Evolutionary conservation across 1,284 basidiomycete genomes (phyloP).

Genomic region (Puccinia hordei): DNA sequence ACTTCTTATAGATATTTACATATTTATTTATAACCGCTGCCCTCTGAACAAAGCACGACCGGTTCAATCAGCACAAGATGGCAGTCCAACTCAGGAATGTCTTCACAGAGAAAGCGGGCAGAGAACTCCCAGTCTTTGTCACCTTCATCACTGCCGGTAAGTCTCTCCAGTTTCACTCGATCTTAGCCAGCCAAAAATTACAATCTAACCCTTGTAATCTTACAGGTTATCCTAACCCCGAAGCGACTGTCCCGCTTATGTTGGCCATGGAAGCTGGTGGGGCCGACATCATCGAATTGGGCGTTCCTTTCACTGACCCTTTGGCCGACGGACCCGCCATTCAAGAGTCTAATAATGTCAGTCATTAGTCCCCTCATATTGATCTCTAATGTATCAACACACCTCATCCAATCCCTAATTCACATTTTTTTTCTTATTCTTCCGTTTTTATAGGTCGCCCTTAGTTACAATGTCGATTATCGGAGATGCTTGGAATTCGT

Average conservation of each 20-base stretch:
- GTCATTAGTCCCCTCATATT: neutral
- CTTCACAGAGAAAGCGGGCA: slow-evolving; percentile 46
- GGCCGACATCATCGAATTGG: slow-evolving; percentile 92
- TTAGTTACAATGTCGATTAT: slow-evolving; percentile 78
- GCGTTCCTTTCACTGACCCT: slow-evolving; percentile 94
- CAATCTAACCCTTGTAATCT: neutral
- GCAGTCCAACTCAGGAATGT: slow-evolving; percentile 32
- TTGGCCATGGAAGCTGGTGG: slow-evolving; percentile 90
- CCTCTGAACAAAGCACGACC: no score
- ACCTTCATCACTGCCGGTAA: slow-evolving; percentile 86
- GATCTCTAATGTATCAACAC: no score
- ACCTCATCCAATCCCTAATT: neutral
- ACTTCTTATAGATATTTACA: no score
- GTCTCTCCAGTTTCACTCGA: neutral
- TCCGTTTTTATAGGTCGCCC: slow-evolving; percentile 68
- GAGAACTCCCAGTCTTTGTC: slow-evolving; percentile 57
- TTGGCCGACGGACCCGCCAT: slow-evolving; percentile 91
- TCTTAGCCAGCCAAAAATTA: no score
- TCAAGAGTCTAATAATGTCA: slow-evolving; percentile 84
- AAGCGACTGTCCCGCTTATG: slow-evolving; percentile 80
- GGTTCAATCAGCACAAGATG: slow-evolving; percentile 18
- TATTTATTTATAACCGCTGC: no score
- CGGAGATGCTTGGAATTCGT: slow-evolving; percentile 74
- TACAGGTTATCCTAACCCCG: slow-evolving; percentile 57
- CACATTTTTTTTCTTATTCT: neutral